Conservation (phyloP, 2,329 filamentous ascomycete genomes). For the Mycosphaerella arachidis region DNA sequence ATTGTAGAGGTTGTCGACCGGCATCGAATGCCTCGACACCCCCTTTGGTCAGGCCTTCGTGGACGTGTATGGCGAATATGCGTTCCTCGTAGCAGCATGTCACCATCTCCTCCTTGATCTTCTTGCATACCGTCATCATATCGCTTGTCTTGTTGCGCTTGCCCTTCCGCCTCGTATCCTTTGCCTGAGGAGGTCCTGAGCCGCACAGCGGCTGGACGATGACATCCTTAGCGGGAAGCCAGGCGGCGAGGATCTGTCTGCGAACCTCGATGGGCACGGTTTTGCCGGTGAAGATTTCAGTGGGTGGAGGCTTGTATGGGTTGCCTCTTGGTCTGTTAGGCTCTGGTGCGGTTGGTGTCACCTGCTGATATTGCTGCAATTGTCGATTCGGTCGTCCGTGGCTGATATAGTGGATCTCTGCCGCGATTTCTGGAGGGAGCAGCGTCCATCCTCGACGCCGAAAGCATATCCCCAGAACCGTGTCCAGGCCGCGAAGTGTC, state of each 20-base stretch:
- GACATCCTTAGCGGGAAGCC: slow-evolving; percentile 13
- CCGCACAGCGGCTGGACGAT: slow-evolving; percentile 16
- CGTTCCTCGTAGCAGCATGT: slow-evolving; percentile 28
- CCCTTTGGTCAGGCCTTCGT: slow-evolving; percentile 24
- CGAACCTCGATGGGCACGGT: slow-evolving; percentile 22
- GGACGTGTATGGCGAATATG: slow-evolving; percentile 28
- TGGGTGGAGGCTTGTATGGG: neutral
- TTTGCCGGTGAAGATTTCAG: neutral
- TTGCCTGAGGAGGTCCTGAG: neutral
- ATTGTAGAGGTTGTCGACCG: slow-evolving; percentile 30
- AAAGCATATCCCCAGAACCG: neutral
- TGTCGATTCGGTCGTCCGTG: neutral
- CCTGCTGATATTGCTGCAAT: neutral
- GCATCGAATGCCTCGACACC: slow-evolving; percentile 31
- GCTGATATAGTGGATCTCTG: neutral
- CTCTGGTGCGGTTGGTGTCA: neutral
- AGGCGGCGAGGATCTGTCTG: slow-evolving; percentile 16
- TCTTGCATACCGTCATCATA: slow-evolving; percentile 26
- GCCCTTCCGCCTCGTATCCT: slow-evolving; percentile 4
- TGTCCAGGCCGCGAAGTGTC: neutral
- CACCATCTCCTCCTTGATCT: slow-evolving; percentile 20
- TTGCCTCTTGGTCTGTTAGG: neutral
- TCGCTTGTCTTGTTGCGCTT: slow-evolving; percentile 20
- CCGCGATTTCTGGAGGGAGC: neutral
- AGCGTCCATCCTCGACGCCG: neutral